Evolutionary conservation across 2,329 filamentous ascomycete genomes (phyloP).

Genomic region (Neophaeococcomyces aloes): DNA sequence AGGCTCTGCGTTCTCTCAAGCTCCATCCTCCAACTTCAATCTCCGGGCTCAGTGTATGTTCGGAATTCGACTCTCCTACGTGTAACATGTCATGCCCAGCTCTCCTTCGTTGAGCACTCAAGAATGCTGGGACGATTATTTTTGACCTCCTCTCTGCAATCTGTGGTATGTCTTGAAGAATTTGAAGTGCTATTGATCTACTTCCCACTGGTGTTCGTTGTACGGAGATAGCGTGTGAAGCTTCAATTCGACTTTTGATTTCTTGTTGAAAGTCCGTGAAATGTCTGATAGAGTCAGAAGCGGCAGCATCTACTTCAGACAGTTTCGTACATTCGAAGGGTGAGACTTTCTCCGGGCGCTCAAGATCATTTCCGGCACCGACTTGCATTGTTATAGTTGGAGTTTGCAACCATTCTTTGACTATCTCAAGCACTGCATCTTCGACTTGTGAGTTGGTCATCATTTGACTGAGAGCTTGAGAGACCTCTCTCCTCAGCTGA

Average conservation of each 20-base stretch:
- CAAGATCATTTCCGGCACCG: neutral
- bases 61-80: slow-evolving; percentile 14
- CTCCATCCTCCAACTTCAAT: slow-evolving; percentile 30
- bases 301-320: slow-evolving; percentile 37
- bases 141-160: slow-evolving; percentile 81
- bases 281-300: neutral
- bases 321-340: slow-evolving; percentile 79
- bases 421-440: slow-evolving; percentile 57
- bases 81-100: neutral
- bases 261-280: neutral
- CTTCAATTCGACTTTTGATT: slow-evolving; percentile 42
- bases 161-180: slow-evolving; percentile 61
- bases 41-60: slow-evolving; percentile 19
- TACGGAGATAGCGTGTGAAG: slow-evolving; percentile 11
- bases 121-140: slow-evolving; percentile 70
- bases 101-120: slow-evolving; percentile 51
- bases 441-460: slow-evolving; percentile 61
- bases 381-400: neutral
- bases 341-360: slow-evolving; percentile 38
- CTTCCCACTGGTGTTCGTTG: slow-evolving; percentile 35
- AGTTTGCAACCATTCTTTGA: slow-evolving; percentile 62
- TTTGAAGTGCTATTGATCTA: slow-evolving; percentile 66
- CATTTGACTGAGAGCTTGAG: slow-evolving; percentile 64
- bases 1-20: slow-evolving; percentile 65
- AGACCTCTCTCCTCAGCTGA: slow-evolving; percentile 77